phyloP scores from a whole-genome alignment of 306 rosid genomes.

The Prinsepia uniflora region DNA sequence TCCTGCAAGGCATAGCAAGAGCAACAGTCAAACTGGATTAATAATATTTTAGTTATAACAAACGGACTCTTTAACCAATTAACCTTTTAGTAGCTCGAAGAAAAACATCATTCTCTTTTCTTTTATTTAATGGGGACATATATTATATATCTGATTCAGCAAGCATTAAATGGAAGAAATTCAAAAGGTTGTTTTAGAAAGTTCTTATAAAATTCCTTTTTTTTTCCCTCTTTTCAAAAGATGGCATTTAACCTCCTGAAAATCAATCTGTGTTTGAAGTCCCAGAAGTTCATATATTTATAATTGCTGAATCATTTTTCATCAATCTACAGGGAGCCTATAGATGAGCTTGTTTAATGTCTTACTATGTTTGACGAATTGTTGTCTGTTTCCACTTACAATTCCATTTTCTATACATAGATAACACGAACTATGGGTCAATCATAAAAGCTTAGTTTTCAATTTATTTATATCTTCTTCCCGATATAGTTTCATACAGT shows the following conservation, averaged over 20 bases:
- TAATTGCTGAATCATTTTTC: not conserved
- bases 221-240: not conserved
- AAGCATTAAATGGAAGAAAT: too few relatives aligned
- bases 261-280: not conserved
- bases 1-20: slow-evolving; percentile 35
- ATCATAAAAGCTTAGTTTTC: not conserved
- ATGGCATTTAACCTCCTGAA: not conserved
- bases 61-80: not conserved
- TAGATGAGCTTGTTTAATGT: not conserved
- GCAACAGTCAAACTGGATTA: slow-evolving; percentile 4
- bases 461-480: not conserved
- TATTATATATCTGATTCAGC: too few relatives aligned
- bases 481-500: not conserved
- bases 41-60: not conserved
- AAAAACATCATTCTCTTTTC: too few relatives aligned
- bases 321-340: not conserved
- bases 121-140: too few relatives aligned
- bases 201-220: not conserved
- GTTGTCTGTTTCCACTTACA: not conserved
- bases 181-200: too few relatives aligned
- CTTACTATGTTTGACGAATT: not conserved
- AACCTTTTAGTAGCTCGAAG: too few relatives aligned
- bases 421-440: not conserved
- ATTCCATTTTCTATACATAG: not conserved
- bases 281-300: not conserved